A percentile compares a stretch with the other conserved stretches of the same genome.
Conservation (phyloP, 176 grass and related monocot genomes). For the Oropetium thomaeum region DNA sequence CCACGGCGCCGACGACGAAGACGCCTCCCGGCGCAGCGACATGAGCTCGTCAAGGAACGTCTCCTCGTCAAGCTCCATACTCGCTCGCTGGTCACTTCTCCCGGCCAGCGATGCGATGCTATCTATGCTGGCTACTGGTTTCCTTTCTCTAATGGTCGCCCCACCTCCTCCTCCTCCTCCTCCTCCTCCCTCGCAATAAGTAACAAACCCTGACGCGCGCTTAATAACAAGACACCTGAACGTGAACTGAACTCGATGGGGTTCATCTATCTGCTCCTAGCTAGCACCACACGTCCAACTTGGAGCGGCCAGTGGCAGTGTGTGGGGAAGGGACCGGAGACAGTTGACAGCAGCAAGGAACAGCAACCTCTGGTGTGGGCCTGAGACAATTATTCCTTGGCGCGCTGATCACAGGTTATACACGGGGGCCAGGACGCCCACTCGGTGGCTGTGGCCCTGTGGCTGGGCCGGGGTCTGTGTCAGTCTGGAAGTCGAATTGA, state of each 20-base stretch:
- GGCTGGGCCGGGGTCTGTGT: too few species aligned
- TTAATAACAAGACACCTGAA: slow-evolving; percentile 36
- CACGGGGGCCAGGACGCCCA: too few species aligned
- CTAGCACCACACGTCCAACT: slow-evolving; percentile 27
- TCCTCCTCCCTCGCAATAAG: background rate
- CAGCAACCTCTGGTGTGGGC: too few species aligned
- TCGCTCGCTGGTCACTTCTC: too few species aligned
- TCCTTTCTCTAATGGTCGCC: background rate
- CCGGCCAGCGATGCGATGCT: too few species aligned
- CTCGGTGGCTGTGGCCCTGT: too few species aligned
- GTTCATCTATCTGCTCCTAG: background rate
- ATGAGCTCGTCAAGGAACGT: slow-evolving; percentile 80
- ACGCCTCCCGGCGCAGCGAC: slow-evolving; percentile 48
- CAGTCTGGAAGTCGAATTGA: too few species aligned
- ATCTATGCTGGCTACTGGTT: background rate
- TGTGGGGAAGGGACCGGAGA: background rate
- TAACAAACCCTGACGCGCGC: slow-evolving; percentile 34
- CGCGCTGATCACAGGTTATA: background rate
- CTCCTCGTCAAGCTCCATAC: slow-evolving; percentile 76
- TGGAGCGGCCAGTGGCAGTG: slow-evolving; percentile 19
- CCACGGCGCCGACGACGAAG: slow-evolving; percentile 33
- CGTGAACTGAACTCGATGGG: background rate
- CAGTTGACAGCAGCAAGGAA: background rate
- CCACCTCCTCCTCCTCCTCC: too few species aligned
- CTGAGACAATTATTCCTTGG: slow-evolving; percentile 42